Percentiles rank a stretch among this genome's conserved stretches.
Conservation (phyloP, 1,284 basidiomycete genomes). For the Spongispora temasekensis region DNA sequence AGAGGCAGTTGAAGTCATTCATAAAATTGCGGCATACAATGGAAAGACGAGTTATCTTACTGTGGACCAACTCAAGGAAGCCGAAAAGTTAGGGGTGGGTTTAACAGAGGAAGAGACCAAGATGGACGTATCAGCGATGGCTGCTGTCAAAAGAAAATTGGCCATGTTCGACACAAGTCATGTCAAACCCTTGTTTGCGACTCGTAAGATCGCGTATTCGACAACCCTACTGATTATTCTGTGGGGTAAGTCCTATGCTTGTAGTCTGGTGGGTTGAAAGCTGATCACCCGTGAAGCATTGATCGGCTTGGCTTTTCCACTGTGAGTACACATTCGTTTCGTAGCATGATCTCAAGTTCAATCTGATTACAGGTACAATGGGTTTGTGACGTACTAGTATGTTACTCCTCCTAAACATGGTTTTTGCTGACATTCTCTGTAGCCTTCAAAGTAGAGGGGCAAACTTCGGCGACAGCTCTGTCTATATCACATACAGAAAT, state of each 20-base stretch:
- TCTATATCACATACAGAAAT: slow-evolving; percentile 69
- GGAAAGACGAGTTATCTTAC: slow-evolving; percentile 47
- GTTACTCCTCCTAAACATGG: slow-evolving; percentile 29
- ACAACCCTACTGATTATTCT: slow-evolving; percentile 59
- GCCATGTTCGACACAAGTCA: slow-evolving; percentile 47
- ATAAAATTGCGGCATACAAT: slow-evolving; percentile 72
- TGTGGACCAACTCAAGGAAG: slow-evolving; percentile 46
- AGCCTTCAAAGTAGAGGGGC: slow-evolving; percentile 63
- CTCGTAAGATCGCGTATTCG: slow-evolving; percentile 60
- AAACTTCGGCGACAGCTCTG: slow-evolving; percentile 60
- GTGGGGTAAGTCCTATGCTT: slow-evolving; percentile 49
- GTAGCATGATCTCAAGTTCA: slow-evolving; percentile 4
- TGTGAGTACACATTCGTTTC: slow-evolving; percentile 42
- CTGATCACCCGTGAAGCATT: slow-evolving; percentile 44
- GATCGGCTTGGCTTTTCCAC: slow-evolving; percentile 73
- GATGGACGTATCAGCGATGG: slow-evolving; percentile 40
- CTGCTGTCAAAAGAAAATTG: slow-evolving; percentile 45
- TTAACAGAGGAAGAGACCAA: slow-evolving; percentile 18
- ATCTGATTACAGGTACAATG: slow-evolving; percentile 46
- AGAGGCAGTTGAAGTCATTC: slow-evolving; percentile 70
- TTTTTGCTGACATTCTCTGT: slow-evolving; percentile 2
- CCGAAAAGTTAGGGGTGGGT: slow-evolving; percentile 21
- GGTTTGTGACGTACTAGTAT: slow-evolving; percentile 64
- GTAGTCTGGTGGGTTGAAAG: neutral
- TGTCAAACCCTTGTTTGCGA: slow-evolving; percentile 61